Evolutionary conservation across 371 early-diverging fungal genomes (phyloP).

Genomic region (Mucor circinelloides): DNA sequence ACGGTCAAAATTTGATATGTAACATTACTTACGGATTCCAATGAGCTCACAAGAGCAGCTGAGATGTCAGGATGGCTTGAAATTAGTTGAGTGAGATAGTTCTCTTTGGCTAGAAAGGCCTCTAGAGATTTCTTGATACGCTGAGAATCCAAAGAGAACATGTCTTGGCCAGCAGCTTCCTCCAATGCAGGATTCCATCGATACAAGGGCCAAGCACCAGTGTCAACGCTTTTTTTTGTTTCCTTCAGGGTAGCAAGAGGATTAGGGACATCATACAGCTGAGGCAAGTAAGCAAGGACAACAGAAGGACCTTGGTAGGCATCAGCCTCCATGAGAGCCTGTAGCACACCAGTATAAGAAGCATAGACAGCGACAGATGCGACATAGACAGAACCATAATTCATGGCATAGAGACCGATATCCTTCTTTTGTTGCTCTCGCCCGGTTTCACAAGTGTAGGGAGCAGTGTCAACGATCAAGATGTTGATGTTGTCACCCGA

Average conservation of each 20-base stretch:
- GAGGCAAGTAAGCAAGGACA: conserved; percentile 86
- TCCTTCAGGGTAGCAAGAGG: conserved; percentile 76
- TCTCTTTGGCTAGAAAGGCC: conserved; percentile 78
- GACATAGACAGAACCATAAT: conserved; percentile 84
- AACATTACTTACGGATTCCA: conserved; percentile 37
- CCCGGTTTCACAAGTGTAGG: conserved; percentile 60
- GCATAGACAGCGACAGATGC: conserved; percentile 85
- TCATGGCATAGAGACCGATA: conserved; percentile 91
- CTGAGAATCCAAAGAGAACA: conserved; percentile 84
- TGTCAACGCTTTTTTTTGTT: conserved; percentile 86
- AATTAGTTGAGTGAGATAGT: conserved; percentile 72
- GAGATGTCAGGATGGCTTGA: conserved; percentile 62
- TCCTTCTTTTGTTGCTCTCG: conserved; percentile 85
- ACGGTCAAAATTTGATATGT: background rate
- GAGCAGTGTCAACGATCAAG: conserved; percentile 79
- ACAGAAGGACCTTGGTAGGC: conserved; percentile 86
- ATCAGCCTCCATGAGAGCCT: conserved; percentile 87
- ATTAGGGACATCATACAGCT: conserved; percentile 35
- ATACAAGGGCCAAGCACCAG: conserved; percentile 90
- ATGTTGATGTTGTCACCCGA: conserved; percentile 84
- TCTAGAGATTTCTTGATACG: conserved; percentile 77
- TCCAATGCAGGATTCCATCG: conserved; percentile 79
- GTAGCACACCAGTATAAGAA: conserved; percentile 82
- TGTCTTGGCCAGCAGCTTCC: conserved; percentile 42
- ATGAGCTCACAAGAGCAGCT: conserved; percentile 45